Evolutionary conservation across 2,329 filamentous ascomycete species (phyloP).

Genomic region (Rutstroemia sp.): DNA sequence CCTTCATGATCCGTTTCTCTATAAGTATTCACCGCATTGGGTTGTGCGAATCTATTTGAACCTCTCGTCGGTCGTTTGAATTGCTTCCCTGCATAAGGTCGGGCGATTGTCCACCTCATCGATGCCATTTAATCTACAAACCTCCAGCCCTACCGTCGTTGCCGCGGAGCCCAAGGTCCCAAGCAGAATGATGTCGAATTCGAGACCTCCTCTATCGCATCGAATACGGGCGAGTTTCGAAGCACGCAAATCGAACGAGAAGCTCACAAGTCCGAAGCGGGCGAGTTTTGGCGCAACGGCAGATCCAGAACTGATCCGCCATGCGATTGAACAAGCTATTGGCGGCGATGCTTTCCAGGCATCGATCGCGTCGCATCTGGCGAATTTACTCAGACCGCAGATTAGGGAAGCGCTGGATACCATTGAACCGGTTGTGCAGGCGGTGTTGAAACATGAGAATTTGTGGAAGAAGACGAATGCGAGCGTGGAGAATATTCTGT

Average conservation of each 20-base stretch:
- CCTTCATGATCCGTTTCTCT: not conserved
- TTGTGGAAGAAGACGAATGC: conserved; percentile 26
- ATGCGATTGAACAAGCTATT: conserved; percentile 25
- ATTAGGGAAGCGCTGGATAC: conserved; percentile 29
- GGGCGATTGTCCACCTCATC: no score
- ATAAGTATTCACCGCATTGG: not conserved
- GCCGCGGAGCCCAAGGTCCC: not conserved
- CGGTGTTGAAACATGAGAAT: conserved; percentile 28
- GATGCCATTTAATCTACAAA: conserved; percentile 6
- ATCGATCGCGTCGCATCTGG: conserved; percentile 27
- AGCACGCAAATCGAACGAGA: conserved; percentile 18
- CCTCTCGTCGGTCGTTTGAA: not conserved
- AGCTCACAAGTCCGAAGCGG: conserved; percentile 1
- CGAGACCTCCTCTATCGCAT: conserved; percentile 26
- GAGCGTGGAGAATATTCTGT: conserved; percentile 26
- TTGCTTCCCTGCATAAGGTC: not conserved
- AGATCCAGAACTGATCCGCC: conserved; percentile 23
- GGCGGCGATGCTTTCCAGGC: conserved; percentile 25
- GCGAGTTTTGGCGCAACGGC: conserved; percentile 12
- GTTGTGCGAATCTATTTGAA: not conserved
- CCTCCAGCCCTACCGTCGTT: not conserved
- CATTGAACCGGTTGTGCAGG: conserved; percentile 28
- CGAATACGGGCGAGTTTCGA: conserved; percentile 27
- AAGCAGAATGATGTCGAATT: conserved; percentile 15
- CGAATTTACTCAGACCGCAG: conserved; percentile 25